Evolutionary conservation across 139 green algal genomes (phyloP), one percentile per base, ranked within the genome.

Genomic region (Chlorokybus atmophyticus): DNA sequence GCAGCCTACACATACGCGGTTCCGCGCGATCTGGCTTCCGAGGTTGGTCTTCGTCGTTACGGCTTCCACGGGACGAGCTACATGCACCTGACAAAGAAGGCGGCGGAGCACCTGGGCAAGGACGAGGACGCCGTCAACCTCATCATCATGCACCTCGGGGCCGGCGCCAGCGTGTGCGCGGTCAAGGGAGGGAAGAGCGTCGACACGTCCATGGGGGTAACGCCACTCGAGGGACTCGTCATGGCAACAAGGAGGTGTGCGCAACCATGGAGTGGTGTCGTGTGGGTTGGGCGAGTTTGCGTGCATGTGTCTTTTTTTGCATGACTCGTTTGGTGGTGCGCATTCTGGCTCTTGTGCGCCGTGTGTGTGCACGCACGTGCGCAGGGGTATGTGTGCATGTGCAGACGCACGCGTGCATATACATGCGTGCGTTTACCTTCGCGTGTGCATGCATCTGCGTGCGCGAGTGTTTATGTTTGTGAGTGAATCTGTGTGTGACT

Each of bases 11-110:
- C 81, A 50, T 95, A 95, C 55, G 85, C 74, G 0, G 50, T 95
- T 42, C 87, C 87, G 1, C 80, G 82, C 52, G 66, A 85, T 6
- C 57, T 92, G 35, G 88, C 80, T 54, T 55, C 79, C 38, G 59
- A 85, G 47, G 55, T 78, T 21, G 50, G 21, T 8, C 32, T 88
- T 3, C 62, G 82, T 2, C 68, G 76, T 24, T 93, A 93, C 39
- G 85, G 85, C n/a, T 87, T 90, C 47, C 85, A 94, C 51, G 85
- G 85, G 56, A 93, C 84, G 8, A 83, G 65, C 44, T 88, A 93
- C 75, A 71, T 75, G 57, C 93, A 88, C 67, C 67, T 93, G 3
- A 50, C 75, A 7, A 24, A 61, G 25, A 55, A 79, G 29, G 66
- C 81, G 2, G 75, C 60, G 4, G 23, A 58, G 14, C 42, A 62